These are phyloP conservation scores for Komagataella pseudopastoris DNA, from an alignment of 805 yeast species.

Conservation along the genomic window DNA sequence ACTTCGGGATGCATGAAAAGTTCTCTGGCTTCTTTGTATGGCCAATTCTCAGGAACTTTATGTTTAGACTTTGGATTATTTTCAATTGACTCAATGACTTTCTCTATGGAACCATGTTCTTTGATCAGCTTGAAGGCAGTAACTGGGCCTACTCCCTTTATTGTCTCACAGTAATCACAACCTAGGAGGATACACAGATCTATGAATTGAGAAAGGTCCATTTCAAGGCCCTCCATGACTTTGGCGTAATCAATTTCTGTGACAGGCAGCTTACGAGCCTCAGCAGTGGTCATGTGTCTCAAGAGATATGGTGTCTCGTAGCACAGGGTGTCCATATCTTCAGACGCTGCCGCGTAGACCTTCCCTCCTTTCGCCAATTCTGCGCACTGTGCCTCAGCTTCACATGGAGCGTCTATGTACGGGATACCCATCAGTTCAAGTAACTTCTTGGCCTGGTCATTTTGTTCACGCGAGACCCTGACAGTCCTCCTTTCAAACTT, in stretches of 20 bases:
- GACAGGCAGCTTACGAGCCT: conserved; percentile 85
- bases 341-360: conserved; percentile 95
- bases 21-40: conserved; percentile 75
- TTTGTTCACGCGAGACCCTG: conserved; percentile 77
- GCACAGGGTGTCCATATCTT: conserved; percentile 97
- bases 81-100: conserved; percentile 52
- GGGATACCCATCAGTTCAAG: conserved; percentile 92
- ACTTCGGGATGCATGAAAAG: conserved; percentile 80
- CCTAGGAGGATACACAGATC: conserved; percentile 91
- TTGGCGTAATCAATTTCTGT: conserved; percentile 61
- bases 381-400: conserved; percentile 98
- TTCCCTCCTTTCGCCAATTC: conserved; percentile 79
- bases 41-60: conserved; percentile 92
- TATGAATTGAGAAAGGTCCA: conserved; percentile 61
- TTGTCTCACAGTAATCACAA: conserved; percentile 94
- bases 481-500: conserved; percentile 81
- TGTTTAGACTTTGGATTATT: conserved; percentile 49
- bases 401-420: conserved; percentile 86
- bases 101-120: conserved; percentile 74
- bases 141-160: conserved; percentile 91
- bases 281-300: conserved; percentile 88
- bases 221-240: conserved; percentile 66
- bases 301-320: conserved; percentile 75
- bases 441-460: conserved; percentile 81
- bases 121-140: conserved; percentile 82